Base-by-base conservation (phyloP, 1,284 basidiomycete genomes). In the Hortiboletus rubellus region DNA sequence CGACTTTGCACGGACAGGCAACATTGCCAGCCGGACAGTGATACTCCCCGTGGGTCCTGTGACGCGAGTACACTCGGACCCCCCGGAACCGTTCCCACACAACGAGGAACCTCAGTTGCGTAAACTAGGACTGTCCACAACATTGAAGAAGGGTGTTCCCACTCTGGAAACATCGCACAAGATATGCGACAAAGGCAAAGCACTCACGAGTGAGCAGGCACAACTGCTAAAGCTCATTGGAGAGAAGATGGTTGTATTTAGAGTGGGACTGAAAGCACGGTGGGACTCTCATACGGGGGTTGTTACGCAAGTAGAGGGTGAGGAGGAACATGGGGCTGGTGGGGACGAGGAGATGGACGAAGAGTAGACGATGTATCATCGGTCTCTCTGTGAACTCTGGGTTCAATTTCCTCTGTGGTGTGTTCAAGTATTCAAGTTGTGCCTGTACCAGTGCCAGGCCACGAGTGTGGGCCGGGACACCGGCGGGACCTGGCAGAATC, bases 101-200 rank as follows among this genome's bases (percentile, higher is more conserved):
- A 94, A 93, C 65, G 92, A 98, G 77, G 96, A 99, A 67, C 94
- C 96, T 22, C 96, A 98, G 71, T 80, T 99, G 53, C 86, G 96
- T 55, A 90, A 91, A 71, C 83, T 98, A 33, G 97, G 97, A 12
- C 79, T 99, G 52, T 82, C 87, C 46, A 98, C 96, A 18, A 83
- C 81, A 54, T 84, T 99, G 77, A 84, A 89, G 61, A 85, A 84
- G 63, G 97, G 96, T 56, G 91, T 98, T 2, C 96, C 97, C 3
- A 92, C 89, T 5, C 77, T 99, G 54, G 83, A 86, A 48, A 81
- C 79, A 54, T 80, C 91, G n/a, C 95, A 96, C 71, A 82, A 83
- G 49, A 78, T 99, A 47, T 98, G 96, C 76, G 85, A 86, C 68
- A 77, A 91, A 72, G 96, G 94, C 45, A 89, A 94, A 66, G 77